Base-by-base conservation (phyloP, 169 alveolate genomes). In the Toxoplasma gondii region DNA sequence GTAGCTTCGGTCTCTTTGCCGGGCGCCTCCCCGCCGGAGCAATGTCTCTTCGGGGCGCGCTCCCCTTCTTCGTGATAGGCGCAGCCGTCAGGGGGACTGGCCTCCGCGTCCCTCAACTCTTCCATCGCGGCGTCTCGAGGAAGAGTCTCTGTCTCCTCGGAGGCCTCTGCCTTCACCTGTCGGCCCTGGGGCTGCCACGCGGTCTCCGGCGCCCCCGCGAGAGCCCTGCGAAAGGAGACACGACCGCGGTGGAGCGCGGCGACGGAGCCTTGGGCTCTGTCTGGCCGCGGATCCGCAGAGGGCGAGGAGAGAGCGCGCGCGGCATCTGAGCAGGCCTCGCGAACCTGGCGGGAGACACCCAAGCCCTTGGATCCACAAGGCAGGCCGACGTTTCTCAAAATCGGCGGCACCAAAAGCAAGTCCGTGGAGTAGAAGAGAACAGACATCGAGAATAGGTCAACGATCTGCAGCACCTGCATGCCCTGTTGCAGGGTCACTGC, bases 391-490 rank as follows among this genome's bases (percentile, higher is more conserved):
- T 91, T 91, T 34, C 94, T 90, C 24, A 91, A 91, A 39, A 91
- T 10, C 19, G 94, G 94, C 22, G 94, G 80, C 70, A 91, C 83
- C 2, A 91, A 84, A 22, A 87, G 91, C 53, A 91, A 82, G 53
- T 91, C 94, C 0, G 87, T 69, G 39, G 94, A 53, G 74, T 74
- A 38, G 91, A 91, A 91, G 87, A 91, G 91, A 53, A 88, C 49
- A 67, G 45, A 31, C 94, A 91, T 91, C 54, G 81, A 74, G 58
- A 39, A 70, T 17, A 91, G 91, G 29, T 87, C 87, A 53, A 91
- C 67, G 88, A 91, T 67, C 64, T 82, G 94, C 31, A 91, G 91
- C 5, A 78, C 67, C 88, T 91, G 93, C 38, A 19, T 45, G 17
- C 58, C 31, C n/a, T 27, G n/a, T 88, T 64, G 45, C 93, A 43